These are phyloP conservation scores for Oryza brachyantha DNA, from an alignment of 176 grass and related monocot genomes.

Conservation along the genomic window DNA sequence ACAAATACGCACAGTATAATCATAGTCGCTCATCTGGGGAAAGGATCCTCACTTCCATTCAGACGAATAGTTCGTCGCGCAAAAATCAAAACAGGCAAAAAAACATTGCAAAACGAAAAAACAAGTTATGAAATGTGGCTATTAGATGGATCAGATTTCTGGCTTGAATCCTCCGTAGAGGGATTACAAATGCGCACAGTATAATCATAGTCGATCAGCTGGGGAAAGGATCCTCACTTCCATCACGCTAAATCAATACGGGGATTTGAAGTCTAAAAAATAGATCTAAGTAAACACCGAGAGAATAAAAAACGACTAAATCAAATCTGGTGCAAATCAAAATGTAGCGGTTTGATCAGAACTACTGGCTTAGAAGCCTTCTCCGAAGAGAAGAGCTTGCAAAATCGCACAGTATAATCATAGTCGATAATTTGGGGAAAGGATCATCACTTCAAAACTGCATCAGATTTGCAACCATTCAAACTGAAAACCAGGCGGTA, in stretches of 20 bases:
- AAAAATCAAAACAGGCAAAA: too few species aligned
- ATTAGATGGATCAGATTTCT: too few species aligned
- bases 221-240: too few species aligned
- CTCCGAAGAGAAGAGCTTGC: slow-evolving; percentile 25
- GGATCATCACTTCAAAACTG: slow-evolving; percentile 42
- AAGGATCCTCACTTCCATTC: slow-evolving; percentile 55
- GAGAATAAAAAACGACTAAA: not conserved
- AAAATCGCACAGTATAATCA: slow-evolving; percentile 52
- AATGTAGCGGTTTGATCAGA: not conserved
- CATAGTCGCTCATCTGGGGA: slow-evolving; percentile 67
- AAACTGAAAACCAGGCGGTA: not conserved
- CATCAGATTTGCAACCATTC: not conserved
- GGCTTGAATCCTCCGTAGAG: too few species aligned
- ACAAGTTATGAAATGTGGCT: too few species aligned
- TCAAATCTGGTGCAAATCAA: not conserved
- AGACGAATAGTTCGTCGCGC: too few species aligned
- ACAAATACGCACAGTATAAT: slow-evolving; percentile 42
- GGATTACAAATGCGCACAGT: too few species aligned
- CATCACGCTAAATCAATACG: too few species aligned
- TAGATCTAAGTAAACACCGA: not conserved
- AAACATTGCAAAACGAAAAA: too few species aligned
- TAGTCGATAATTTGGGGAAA: slow-evolving; percentile 60
- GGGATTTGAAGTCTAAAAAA: too few species aligned
- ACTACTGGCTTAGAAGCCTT: slow-evolving; percentile 43
- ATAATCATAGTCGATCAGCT: too few species aligned